Base-by-base conservation (phyloP, 2,329 filamentous ascomycete species). In the Phyllosticta capitalensis region DNA sequence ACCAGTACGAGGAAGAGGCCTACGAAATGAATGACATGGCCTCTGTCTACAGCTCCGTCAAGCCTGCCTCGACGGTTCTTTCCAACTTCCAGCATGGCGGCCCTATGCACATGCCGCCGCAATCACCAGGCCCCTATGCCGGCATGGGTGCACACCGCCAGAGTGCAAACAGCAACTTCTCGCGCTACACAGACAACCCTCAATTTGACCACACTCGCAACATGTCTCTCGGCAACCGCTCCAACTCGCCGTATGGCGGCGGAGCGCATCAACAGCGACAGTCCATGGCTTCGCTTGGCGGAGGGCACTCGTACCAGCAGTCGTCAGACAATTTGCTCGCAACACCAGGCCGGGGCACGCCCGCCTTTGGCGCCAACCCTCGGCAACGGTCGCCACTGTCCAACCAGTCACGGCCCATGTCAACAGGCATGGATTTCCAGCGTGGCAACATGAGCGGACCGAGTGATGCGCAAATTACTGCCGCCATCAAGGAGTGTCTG, bases 11-110 rank as follows among this genome's bases (percentile, higher is more conserved):
- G 49, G 88, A 92, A 63, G 85, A 87, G 63, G 78, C 75, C n/a
- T 95, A 91, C 68, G 94, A 99, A 75, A 92, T 97, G 87, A 95
- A 99, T 71, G 94, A 99, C 72, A 95, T 97, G 81, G 92, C 90
- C 72, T 96, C 91, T 0, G 86, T 95, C 61, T 97, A 97, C 78
- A 96, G 92, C 5, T 95, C 91, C 0, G 89, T 92, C 62, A 87
- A 92, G 81, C 78, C 92, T 73, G 81, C 90, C 4, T 87, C 90
- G 7, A 96, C 92, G 1, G 87, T 97, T 64, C 81, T 96, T 61
- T 90, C 89, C 14, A 91, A 90, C 58, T 90, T 96, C 76, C 87
- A 83, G 20, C 84, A 83, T 63, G 74, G 72, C 63, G 67, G 64
- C 54, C 22, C 58, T 4, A 79, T 86, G 1, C 92, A 88, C 74